Evolutionary conservation across 2,329 filamentous ascomycete species (phyloP).

Genomic region (Arthroderma sp.): DNA sequence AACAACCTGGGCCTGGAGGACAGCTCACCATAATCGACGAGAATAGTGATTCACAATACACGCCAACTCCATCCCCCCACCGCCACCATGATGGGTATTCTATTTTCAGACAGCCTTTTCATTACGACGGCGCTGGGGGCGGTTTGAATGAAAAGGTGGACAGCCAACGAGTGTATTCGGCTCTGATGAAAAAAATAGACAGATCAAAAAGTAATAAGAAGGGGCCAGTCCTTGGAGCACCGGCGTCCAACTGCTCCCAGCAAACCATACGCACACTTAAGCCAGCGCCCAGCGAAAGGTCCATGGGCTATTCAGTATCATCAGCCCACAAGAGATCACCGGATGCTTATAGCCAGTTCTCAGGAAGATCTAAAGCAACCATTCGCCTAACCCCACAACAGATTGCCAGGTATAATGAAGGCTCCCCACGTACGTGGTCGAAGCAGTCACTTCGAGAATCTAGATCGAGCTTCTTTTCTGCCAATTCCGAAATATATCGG

Average conservation of each 20-base stretch:
- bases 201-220: slow-evolving; percentile 7
- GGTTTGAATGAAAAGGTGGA: slow-evolving; percentile 13
- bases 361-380: slow-evolving; percentile 2
- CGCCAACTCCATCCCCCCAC: slow-evolving; percentile 14
- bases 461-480: too few relatives aligned
- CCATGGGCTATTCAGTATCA: background rate
- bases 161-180: slow-evolving; percentile 21
- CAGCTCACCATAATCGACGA: slow-evolving; percentile 33
- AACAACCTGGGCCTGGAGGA: slow-evolving; percentile 21
- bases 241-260: slow-evolving; percentile 1
- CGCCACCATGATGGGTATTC: slow-evolving; percentile 16
- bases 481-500: too few relatives aligned
- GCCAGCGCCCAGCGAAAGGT: slow-evolving; percentile 6
- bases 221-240: background rate
- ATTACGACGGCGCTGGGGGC: slow-evolving; percentile 10
- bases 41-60: slow-evolving; percentile 18
- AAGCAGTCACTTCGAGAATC: too few relatives aligned
- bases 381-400: slow-evolving; percentile 11
- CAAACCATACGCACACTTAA: slow-evolving; percentile 7
- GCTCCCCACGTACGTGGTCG: too few relatives aligned
- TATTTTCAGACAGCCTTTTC: slow-evolving; percentile 17
- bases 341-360: slow-evolving; percentile 5
- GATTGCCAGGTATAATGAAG: slow-evolving; percentile 15
- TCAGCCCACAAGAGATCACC: slow-evolving; percentile 1
- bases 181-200: slow-evolving; percentile 20